Evolutionary conservation across 106 monocot species (phyloP).

Genomic region (Dactylorhiza incarnata): DNA sequence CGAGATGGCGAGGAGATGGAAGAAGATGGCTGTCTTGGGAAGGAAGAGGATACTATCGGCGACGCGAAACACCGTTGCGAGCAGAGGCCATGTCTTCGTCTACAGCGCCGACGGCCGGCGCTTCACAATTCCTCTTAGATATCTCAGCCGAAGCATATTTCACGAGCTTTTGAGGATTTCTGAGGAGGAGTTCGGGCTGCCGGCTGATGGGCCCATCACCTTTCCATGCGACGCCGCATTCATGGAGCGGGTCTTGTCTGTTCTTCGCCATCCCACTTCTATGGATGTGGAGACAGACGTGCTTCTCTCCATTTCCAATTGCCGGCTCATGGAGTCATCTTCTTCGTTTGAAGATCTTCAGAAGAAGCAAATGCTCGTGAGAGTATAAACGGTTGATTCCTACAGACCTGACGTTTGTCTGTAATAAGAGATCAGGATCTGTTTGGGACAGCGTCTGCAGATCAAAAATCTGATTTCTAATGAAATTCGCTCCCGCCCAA

Average conservation of each 20-base stretch:
- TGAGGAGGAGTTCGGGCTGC: slow-evolving; percentile 7
- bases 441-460: too few species aligned
- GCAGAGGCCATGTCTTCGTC: slow-evolving; percentile 9
- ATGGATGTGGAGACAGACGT: too few species aligned
- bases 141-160: neutral
- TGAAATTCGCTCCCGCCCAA: too few species aligned
- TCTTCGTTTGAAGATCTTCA: too few species aligned
- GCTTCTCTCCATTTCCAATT: too few species aligned
- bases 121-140: neutral
- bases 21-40: slow-evolving; percentile 15
- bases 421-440: too few species aligned
- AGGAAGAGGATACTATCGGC: neutral
- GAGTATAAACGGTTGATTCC: too few species aligned
- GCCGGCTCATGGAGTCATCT: too few species aligned
- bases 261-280: too few species aligned
- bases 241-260: slow-evolving; percentile 6
- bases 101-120: slow-evolving; percentile 2
- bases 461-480: too few species aligned
- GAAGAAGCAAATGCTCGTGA: too few species aligned
- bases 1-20: slow-evolving; percentile 39
- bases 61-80: neutral
- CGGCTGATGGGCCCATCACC: neutral
- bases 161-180: slow-evolving; percentile 2
- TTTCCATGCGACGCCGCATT: slow-evolving; percentile 1
- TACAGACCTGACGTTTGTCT: too few species aligned